Evolutionary conservation across 768 basidiomycete species (phyloP), one percentile per base, ranked within the genome.

Genomic region (Piloderma croceum): DNA sequence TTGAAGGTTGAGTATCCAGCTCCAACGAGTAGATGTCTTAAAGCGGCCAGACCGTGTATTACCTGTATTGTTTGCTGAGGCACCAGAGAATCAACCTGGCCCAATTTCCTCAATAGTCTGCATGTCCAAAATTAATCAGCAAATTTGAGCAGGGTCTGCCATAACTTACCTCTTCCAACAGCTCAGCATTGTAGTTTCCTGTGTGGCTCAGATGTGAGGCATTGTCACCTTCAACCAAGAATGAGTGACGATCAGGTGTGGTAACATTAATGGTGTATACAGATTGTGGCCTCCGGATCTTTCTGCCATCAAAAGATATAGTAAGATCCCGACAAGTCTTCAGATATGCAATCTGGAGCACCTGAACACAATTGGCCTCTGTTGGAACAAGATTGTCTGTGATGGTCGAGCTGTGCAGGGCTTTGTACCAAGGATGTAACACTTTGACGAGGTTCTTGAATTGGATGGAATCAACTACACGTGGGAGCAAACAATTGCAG

Each of bases 241-340:
- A 46, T 18, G 38, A 39, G 9, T 39, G 35, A 5, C 48, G 22
- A 18, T 43, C 33, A 7, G 31, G 6, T 3, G 34, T 43, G 6
- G 48, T 47, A 15, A 47, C 29, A 29, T 40, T 31, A 33, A 50
- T 24, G 5, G 33, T 31, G n/a, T 39, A 43, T n/a, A n/a, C n/a
- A 23, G 47, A 38, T 9, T 37, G 37, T 15, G 39, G 43, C 19
- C 31, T 12, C n/a, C 12, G 10, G 13, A 47, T 23, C 22, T 46
- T 50, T 6, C 45, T 45, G 17, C 48, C 48, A 36, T 50, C 48
- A 20, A 36, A 39, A 20, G 41, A 39, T 18, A 50, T 37, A 2
- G 45, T 43, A 17, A 50, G 22, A 33, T 41, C 34, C 19, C 24
- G 29, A 12, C 38, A 43, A 1, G 18, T 41, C 4, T 19, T 12